phyloP scores from a whole-genome alignment of 2,329 filamentous ascomycete genomes.

The Penicillium sp. region DNA sequence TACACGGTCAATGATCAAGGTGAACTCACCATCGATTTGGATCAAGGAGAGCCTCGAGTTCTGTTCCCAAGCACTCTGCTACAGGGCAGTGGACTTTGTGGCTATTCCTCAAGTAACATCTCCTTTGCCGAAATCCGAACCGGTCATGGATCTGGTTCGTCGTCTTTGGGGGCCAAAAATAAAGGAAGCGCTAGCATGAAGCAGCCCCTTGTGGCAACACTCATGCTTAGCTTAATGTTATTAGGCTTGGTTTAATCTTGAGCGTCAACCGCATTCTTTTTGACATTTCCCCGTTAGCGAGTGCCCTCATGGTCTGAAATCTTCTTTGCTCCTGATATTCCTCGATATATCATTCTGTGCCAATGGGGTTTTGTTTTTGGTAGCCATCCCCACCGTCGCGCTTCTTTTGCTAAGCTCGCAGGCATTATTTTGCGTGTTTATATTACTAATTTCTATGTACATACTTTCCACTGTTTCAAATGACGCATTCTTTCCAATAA shows the following conservation, averaged over 20 bases:
- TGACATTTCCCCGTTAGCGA: background rate
- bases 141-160: background rate
- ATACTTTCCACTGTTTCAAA: background rate
- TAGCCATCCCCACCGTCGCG: constrained; percentile 8
- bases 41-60: constrained; percentile 37
- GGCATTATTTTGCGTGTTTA: constrained; percentile 1
- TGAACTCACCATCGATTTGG: constrained; percentile 34
- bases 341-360: constrained; percentile 2
- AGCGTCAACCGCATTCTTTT: background rate
- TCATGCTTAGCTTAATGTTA: constrained; percentile 8
- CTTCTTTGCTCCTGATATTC: constrained; percentile 13
- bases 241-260: background rate
- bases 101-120: constrained; percentile 21
- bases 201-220: constrained; percentile 1
- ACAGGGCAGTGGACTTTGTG: constrained; percentile 39
- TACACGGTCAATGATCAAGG: constrained; percentile 34
- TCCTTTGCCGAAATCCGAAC: constrained; percentile 13
- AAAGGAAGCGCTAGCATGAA: background rate
- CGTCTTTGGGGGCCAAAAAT: background rate
- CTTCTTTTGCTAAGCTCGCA: background rate
- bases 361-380: constrained; percentile 1
- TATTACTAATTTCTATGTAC: constrained; percentile 3
- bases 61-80: constrained; percentile 34
- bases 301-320: constrained; percentile 2
- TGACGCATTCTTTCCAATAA: background rate